These are phyloP conservation scores for Xylaria sp. DNA, from an alignment of 2,329 filamentous ascomycete species.

Conservation along the genomic window DNA sequence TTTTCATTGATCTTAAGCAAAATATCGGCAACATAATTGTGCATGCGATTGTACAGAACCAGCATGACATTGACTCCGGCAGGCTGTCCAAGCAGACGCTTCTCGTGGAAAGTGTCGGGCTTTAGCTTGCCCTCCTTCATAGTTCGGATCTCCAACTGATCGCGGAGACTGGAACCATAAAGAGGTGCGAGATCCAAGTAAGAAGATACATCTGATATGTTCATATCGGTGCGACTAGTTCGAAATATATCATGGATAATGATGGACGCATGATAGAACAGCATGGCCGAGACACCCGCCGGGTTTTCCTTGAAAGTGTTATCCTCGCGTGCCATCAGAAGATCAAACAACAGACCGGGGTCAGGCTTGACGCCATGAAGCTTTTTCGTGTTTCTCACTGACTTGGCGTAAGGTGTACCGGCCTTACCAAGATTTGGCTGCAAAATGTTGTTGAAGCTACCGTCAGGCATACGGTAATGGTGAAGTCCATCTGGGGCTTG, in stretches of 20 bases:
- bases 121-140: slow-evolving; percentile 75
- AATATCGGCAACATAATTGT: slow-evolving; percentile 74
- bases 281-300: slow-evolving; percentile 77
- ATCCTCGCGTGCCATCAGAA: slow-evolving; percentile 68
- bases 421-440: slow-evolving; percentile 73
- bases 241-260: slow-evolving; percentile 72
- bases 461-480: slow-evolving; percentile 53
- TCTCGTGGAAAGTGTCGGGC: slow-evolving; percentile 75
- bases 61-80: slow-evolving; percentile 75
- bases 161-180: slow-evolving; percentile 73
- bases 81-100: slow-evolving; percentile 72
- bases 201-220: slow-evolving; percentile 74
- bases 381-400: slow-evolving; percentile 67
- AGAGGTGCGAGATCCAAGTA: slow-evolving; percentile 80
- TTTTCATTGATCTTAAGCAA: slow-evolving; percentile 74
- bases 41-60: slow-evolving; percentile 76
- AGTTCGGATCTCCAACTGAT: slow-evolving; percentile 72
- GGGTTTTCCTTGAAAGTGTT: slow-evolving; percentile 70
- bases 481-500: slow-evolving; percentile 52
- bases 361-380: slow-evolving; percentile 72
- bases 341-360: slow-evolving; percentile 74
- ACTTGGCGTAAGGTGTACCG: slow-evolving; percentile 74
- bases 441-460: slow-evolving; percentile 66
- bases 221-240: slow-evolving; percentile 71
- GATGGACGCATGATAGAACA: slow-evolving; percentile 80